phyloP scores from a whole-genome alignment of 495 filamentous ascomycete genomes.

The Penicillium malachiteum region DNA sequence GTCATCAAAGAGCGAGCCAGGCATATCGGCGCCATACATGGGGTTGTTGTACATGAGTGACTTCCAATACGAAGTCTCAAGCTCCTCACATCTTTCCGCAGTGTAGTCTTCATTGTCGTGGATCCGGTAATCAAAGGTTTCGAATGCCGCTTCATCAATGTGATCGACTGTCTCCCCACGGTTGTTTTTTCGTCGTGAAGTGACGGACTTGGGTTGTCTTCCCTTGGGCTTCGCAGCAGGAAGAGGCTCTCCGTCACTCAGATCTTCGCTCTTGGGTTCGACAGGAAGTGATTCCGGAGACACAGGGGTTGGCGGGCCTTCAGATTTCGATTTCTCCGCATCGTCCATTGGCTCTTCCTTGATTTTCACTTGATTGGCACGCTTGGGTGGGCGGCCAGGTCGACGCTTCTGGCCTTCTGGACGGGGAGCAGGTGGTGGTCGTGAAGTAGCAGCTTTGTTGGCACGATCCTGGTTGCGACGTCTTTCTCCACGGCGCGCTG shows the following conservation, averaged over 20 bases:
- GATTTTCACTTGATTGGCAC: conserved; percentile 39
- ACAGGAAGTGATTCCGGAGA: conserved; percentile 50
- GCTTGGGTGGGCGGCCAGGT: conserved; percentile 47
- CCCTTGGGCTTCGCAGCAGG: conserved; percentile 47
- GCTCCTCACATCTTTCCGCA: conserved; percentile 84
- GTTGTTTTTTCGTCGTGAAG: conserved; percentile 76
- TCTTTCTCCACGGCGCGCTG: conserved; percentile 88
- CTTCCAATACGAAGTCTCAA: conserved; percentile 95
- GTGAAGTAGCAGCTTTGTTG: conserved; percentile 38
- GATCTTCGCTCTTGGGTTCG: conserved; percentile 47
- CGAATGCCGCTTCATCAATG: conserved; percentile 83
- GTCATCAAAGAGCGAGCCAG: conserved; percentile 92
- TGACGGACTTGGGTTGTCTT: conserved; percentile 58
- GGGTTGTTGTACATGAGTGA: conserved; percentile 91
- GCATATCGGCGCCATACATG: conserved; percentile 95
- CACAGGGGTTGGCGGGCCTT: conserved; percentile 54
- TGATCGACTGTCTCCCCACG: conserved; percentile 65
- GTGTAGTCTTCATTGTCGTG: conserved; percentile 81
- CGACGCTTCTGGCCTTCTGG: conserved; percentile 45
- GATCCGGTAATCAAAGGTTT: conserved; percentile 84
- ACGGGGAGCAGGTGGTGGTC: conserved; percentile 28
- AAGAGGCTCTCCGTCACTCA: conserved; percentile 52
- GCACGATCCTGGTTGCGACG: conserved; percentile 70
- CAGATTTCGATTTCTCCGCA: conserved; percentile 36
- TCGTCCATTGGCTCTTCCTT: conserved; percentile 52